Evolutionary conservation across 805 yeast genomes (phyloP).

Genomic region (Starmerella potacharoeniae): DNA sequence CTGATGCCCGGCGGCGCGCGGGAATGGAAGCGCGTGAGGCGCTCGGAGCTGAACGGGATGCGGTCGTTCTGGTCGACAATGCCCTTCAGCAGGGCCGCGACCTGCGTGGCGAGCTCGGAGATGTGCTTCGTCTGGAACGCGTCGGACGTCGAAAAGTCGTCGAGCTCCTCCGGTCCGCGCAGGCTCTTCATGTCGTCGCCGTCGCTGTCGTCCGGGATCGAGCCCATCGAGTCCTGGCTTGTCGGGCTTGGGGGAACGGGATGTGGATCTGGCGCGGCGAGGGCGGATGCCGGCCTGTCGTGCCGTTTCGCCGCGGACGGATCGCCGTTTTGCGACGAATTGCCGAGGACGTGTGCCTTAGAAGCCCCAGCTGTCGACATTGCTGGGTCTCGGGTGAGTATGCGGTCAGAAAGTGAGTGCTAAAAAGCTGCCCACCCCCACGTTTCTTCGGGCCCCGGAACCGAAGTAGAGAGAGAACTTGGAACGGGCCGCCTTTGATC

Average conservation of each 20-base stretch:
- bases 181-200: background rate
- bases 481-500: background rate
- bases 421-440: background rate
- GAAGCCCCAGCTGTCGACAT: background rate
- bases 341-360: background rate
- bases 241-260: constrained; percentile 15
- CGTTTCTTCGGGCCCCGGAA: background rate
- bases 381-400: background rate
- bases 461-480: background rate
- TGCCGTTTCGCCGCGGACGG: background rate
- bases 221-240: constrained; percentile 10
- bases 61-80: constrained; percentile 65
- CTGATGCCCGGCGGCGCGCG: constrained; percentile 85
- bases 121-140: constrained; percentile 53
- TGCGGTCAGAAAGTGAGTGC: background rate
- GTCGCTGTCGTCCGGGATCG: background rate
- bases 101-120: constrained; percentile 56
- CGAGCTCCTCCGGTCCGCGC: background rate
- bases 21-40: constrained; percentile 82
- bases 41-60: constrained; percentile 29
- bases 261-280: background rate
- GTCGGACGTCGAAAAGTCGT: background rate
- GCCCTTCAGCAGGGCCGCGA: constrained; percentile 70
- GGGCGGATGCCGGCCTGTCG: background rate
- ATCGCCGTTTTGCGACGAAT: constrained; percentile 1